Conservation (phyloP, 176 grass and related monocot species). For the Otatea glauca region DNA sequence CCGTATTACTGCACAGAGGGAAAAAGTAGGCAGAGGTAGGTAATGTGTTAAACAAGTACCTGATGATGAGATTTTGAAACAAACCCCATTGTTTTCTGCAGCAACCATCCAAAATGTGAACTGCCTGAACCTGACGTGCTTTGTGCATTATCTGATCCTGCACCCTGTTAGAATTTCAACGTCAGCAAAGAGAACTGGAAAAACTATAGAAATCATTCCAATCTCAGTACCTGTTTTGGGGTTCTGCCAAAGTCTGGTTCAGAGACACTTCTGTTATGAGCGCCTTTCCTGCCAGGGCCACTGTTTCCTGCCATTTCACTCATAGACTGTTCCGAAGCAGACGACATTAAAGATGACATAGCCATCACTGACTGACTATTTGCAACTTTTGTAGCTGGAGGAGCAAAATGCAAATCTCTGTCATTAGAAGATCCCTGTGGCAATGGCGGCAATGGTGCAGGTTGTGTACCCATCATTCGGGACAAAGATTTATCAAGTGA, state of each 20-base stretch:
- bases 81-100: constrained; percentile 82
- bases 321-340: constrained; percentile 72
- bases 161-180: constrained; percentile 56
- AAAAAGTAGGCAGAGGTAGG: neutral
- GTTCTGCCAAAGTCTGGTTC: constrained; percentile 84
- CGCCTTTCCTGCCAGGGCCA: constrained; percentile 46
- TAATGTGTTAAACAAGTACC: constrained; percentile 54
- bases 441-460: constrained; percentile 46
- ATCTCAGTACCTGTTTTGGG: constrained; percentile 54
- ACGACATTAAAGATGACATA: constrained; percentile 73
- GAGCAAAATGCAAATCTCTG: constrained; percentile 48
- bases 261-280: constrained; percentile 83
- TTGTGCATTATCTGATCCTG: constrained; percentile 62
- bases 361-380: constrained; percentile 73
- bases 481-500: constrained; percentile 80
- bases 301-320: constrained; percentile 62
- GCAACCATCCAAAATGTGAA: constrained; percentile 82
- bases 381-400: constrained; percentile 54
- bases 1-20: constrained; percentile 1
- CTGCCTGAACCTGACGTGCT: constrained; percentile 58
- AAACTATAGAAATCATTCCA: neutral
- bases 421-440: constrained; percentile 47
- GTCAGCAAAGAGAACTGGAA: neutral
- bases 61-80: constrained; percentile 74
- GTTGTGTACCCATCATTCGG: constrained; percentile 85